These are phyloP conservation scores for Apiotrichum gracile DNA, from an alignment of 1,284 basidiomycete genomes.

Conservation along the genomic window DNA sequence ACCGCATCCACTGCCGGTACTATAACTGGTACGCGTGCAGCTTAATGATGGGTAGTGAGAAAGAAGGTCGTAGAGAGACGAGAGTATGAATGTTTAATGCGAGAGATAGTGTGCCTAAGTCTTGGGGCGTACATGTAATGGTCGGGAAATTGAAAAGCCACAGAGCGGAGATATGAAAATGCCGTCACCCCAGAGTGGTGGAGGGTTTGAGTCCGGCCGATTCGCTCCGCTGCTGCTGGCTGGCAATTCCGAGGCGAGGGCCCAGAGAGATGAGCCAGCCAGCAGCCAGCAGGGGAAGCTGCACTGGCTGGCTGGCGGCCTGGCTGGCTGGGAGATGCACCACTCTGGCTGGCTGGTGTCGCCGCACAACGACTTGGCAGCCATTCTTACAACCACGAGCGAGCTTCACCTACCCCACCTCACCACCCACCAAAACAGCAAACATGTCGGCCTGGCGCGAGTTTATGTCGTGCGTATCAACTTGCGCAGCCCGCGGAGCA, in stretches of 20 bases:
- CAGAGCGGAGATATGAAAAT: not conserved
- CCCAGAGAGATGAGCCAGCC: not conserved
- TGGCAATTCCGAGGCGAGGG: too few species aligned
- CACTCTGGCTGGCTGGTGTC: not conserved
- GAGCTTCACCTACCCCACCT: conserved; percentile 1
- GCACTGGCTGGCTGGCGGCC: conserved; percentile 2
- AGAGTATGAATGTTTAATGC: too few species aligned
- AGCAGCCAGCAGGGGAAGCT: too few species aligned
- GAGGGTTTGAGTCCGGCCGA: too few species aligned
- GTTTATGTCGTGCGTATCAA: conserved; percentile 39
- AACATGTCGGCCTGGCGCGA: conserved; percentile 45
- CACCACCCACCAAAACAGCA: conserved; percentile 9
- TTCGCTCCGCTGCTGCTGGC: too few species aligned
- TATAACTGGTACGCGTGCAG: not conserved
- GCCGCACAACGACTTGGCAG: too few species aligned
- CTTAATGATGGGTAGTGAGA: too few species aligned
- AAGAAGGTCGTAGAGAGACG: too few species aligned
- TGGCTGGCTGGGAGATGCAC: not conserved
- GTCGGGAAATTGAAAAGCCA: too few species aligned
- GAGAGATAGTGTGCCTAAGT: too few species aligned
- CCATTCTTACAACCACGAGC: too few species aligned
- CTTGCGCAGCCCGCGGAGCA: not conserved
- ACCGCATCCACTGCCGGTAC: conserved; percentile 6
- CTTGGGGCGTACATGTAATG: too few species aligned
- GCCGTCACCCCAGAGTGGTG: not conserved